phyloP scores from a whole-genome alignment of 257 asterid species.

The Craterostigma plantagineum region DNA sequence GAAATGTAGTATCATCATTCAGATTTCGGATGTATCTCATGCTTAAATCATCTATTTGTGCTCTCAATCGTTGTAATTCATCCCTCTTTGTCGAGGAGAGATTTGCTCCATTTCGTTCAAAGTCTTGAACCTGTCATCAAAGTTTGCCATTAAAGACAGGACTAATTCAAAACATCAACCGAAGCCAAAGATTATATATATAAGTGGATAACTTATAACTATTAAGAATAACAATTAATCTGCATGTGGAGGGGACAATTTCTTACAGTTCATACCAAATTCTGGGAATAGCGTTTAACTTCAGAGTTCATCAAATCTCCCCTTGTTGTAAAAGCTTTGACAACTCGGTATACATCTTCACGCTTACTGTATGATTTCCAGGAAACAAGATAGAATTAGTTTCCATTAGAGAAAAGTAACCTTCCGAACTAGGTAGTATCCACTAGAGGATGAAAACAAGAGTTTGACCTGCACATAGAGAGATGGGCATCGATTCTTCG shows the following conservation, averaged over 20 bases:
- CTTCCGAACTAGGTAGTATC: neutral
- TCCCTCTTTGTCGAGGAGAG: conserved; percentile 75
- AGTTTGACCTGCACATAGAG: conserved; percentile 51
- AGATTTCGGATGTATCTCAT: conserved; percentile 59
- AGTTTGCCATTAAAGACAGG: conserved; percentile 33
- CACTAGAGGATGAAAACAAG: neutral
- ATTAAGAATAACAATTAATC: conserved; percentile 2
- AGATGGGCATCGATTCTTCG: conserved; percentile 64
- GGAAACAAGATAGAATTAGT: conserved; percentile 8
- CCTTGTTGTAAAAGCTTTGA: conserved; percentile 50
- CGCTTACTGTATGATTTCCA: conserved; percentile 44
- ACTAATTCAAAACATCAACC: conserved; percentile 3
- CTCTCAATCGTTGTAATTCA: conserved; percentile 62
- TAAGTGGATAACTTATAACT: no score
- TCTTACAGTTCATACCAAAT: conserved; percentile 45
- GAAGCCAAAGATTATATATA: no score
- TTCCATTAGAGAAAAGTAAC: neutral
- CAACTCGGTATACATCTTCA: conserved; percentile 80
- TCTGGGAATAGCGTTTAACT: conserved; percentile 41
- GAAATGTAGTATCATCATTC: conserved; percentile 48
- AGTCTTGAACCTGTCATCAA: conserved; percentile 98
- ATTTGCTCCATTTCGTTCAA: conserved; percentile 79
- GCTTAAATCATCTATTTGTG: conserved; percentile 69
- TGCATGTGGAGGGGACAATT: conserved; percentile 3
- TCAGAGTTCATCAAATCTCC: conserved; percentile 53